Conservation (phyloP, 2,329 filamentous ascomycete species). For the Fusarium penzigii region DNA sequence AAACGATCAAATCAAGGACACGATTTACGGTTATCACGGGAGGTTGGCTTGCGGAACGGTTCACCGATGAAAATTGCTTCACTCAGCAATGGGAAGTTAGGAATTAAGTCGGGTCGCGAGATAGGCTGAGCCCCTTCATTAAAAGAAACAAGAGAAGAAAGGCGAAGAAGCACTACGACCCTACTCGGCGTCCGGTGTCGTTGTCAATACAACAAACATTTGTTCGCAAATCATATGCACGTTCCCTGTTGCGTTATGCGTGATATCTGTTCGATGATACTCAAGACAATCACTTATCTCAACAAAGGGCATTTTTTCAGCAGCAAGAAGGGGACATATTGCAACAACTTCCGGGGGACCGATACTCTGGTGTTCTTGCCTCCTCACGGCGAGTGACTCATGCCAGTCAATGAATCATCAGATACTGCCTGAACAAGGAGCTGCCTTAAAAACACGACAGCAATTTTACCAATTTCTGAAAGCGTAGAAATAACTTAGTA, state of each 20-base stretch:
- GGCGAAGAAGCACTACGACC: constrained; percentile 41
- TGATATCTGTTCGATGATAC: background rate
- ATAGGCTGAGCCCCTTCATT: constrained; percentile 36
- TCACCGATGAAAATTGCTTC: constrained; percentile 32
- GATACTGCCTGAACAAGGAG: too few relatives aligned
- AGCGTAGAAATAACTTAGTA: background rate
- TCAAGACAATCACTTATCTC: background rate
- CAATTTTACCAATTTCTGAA: background rate
- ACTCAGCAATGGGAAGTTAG: constrained; percentile 37
- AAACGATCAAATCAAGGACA: constrained; percentile 38
- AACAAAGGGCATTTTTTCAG: background rate
- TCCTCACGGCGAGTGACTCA: background rate
- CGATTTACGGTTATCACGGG: constrained; percentile 28
- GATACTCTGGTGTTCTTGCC: too few relatives aligned
- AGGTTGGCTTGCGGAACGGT: constrained; percentile 34
- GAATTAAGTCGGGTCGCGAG: constrained; percentile 38
- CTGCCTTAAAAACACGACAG: background rate
- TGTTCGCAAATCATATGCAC: constrained; percentile 27
- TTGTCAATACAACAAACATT: constrained; percentile 43
- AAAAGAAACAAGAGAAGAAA: constrained; percentile 26
- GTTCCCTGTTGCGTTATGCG: constrained; percentile 9
- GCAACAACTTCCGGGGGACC: too few relatives aligned
- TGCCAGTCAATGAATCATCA: background rate
- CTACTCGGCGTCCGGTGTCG: constrained; percentile 45
- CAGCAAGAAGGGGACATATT: too few relatives aligned